These are phyloP conservation scores for Posidonia australis DNA, from an alignment of 106 monocot genomes.

Conservation along the genomic window DNA sequence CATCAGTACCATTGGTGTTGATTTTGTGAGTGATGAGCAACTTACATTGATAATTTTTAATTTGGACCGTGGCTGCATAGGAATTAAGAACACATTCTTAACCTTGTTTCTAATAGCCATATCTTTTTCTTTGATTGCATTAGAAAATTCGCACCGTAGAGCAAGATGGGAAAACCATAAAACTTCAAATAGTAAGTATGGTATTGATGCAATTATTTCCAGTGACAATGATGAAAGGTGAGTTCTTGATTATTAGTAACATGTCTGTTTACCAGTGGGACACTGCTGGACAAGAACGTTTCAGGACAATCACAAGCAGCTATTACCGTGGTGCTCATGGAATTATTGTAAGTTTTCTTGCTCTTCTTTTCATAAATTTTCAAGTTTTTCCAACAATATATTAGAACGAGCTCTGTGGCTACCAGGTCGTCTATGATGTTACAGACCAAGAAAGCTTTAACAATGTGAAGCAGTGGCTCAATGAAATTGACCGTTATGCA, in stretches of 20 bases:
- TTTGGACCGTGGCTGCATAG: neutral
- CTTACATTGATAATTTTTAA: neutral
- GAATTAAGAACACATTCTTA: neutral
- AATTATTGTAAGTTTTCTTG: conserved; percentile 27
- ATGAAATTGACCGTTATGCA: conserved; percentile 49
- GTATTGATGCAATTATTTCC: neutral
- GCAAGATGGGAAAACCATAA: conserved; percentile 41
- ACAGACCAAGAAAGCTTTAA: conserved; percentile 40
- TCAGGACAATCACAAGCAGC: conserved; percentile 55
- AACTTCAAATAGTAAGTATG: conserved; percentile 41
- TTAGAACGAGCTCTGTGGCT: neutral
- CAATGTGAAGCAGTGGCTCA: conserved; percentile 47
- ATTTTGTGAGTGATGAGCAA: conserved; percentile 27
- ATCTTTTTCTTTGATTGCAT: neutral
- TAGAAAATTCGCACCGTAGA: conserved; percentile 50
- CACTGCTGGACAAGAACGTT: conserved; percentile 52
- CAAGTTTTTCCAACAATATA: neutral
- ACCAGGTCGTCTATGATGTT: conserved; percentile 39
- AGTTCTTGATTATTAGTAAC: neutral
- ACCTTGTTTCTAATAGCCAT: no score
- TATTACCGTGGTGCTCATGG: conserved; percentile 56
- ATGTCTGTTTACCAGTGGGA: conserved; percentile 30
- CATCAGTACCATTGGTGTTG: conserved; percentile 48
- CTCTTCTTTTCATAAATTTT: neutral
- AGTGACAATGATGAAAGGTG: neutral